Base-by-base conservation (phyloP, 768 basidiomycete species). In the Suillus americanus region DNA sequence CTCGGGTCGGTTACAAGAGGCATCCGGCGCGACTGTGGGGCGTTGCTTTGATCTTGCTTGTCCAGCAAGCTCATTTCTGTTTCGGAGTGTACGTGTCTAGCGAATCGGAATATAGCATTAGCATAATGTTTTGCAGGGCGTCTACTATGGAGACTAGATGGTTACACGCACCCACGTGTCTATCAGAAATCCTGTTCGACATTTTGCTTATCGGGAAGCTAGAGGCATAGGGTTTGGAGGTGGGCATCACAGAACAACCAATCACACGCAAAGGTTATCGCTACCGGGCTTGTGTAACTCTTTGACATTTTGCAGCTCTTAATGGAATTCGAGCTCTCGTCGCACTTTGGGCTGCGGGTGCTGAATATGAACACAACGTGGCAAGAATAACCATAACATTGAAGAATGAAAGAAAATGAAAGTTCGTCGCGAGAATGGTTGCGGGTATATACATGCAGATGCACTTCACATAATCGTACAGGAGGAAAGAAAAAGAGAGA, bases 161-260 rank as follows among this genome's bases (percentile, higher is more conserved):
- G 68, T 66, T 74, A n/a, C 74, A 76, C 51, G 72, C 72, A 23
- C 74, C 76, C 9, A 46, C 72, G 25, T 74, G 73, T 66, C 63
- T 75, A 57, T 63, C 63, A 37, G 65, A 73, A 61, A 71, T 75
- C 10, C 60, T 77, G 33, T 66, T 66, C 13, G 72, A 67, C 62
- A 71, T 66, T 48, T 74, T 68, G 71, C 38, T 75, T 61, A 45
- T 77, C 8, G 74, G 73, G 37, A 71, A 66, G 60, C 68, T 78
- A 33, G 75, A 37, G 35, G 54, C 5, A 37, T 35, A 37, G n/a
- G n/a, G 53, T n/a, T 12, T 55, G 20, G 33, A 35, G 33, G 20
- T 20, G 30, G 10, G 18, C 53, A 18, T 35, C 10, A n/a, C n/a
- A 20, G 10, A 53, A 54, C 3, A 12, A 35, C 33, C 16, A 14